Percentiles rank a stretch among this genome's conserved stretches.
Evolutionary conservation across 129 eudicot species (phyloP).

Genomic region (Ambrosia trifida): DNA sequence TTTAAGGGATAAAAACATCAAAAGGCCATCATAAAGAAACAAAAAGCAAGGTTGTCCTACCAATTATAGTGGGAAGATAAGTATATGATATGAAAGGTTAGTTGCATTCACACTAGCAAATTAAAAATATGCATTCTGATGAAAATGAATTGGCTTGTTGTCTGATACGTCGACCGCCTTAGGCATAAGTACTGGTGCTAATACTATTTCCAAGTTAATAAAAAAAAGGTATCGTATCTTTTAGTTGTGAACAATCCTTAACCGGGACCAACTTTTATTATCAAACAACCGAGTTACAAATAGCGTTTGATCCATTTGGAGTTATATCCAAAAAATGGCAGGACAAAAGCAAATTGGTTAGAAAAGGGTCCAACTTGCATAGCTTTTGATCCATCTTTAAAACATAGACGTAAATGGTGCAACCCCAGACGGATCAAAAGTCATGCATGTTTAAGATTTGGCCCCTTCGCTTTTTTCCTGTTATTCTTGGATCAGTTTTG

Average conservation of each 20-base stretch:
- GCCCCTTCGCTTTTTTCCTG: background rate
- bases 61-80: background rate
- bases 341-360: background rate
- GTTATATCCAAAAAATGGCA: background rate
- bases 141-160: background rate
- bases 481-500: background rate
- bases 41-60: background rate
- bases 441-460: background rate
- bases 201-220: background rate
- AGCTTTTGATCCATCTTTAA: background rate
- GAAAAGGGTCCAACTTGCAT: background rate
- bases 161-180: no score
- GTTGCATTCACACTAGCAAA: background rate
- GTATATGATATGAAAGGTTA: background rate
- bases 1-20: background rate
- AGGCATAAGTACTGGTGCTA: background rate
- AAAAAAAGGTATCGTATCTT: background rate
- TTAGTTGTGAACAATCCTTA: background rate
- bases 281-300: no score
- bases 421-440: background rate
- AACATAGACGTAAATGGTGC: background rate
- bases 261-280: no score
- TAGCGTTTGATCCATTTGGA: background rate
- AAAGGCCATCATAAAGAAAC: background rate
- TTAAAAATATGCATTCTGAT: background rate